A percentile compares a stretch with the other conserved stretches of the same genome.
Evolutionary conservation across 305 asterid genomes (phyloP).

Genomic region (Fraxinus sp.): DNA sequence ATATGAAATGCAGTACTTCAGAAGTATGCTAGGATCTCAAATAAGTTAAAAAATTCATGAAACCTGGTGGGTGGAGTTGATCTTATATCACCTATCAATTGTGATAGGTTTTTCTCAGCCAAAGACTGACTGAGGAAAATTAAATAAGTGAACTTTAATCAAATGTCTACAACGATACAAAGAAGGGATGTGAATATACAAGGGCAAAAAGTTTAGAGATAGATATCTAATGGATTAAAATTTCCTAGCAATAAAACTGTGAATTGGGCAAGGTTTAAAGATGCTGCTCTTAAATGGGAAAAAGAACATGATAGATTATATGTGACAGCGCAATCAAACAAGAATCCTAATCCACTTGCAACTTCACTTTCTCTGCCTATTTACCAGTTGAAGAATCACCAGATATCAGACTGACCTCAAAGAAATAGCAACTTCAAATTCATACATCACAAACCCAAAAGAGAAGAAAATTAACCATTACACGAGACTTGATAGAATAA

Average conservation of each 20-base stretch:
- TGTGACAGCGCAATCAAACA: background rate
- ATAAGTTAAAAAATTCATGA: background rate
- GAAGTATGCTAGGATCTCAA: background rate
- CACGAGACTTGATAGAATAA: constrained; percentile 7
- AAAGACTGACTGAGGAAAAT: background rate
- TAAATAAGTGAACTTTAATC: background rate
- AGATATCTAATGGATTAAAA: background rate
- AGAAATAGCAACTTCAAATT: constrained; percentile 6
- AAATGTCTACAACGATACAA: background rate
- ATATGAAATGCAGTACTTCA: background rate
- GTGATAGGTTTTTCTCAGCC: background rate
- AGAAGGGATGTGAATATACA: background rate
- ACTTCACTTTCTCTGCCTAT: background rate
- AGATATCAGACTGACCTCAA: background rate
- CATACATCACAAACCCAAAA: background rate
- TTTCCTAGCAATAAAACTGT: background rate
- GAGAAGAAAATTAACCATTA: background rate
- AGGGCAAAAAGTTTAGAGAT: background rate
- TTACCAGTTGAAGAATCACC: background rate
- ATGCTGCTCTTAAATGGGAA: background rate
- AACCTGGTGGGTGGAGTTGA: background rate
- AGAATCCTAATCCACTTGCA: background rate
- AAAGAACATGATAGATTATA: background rate
- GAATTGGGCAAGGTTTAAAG: background rate
- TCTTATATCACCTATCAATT: background rate